phyloP scores from a whole-genome alignment of 2,329 filamentous ascomycete genomes.

The Botryotinia globosa region DNA sequence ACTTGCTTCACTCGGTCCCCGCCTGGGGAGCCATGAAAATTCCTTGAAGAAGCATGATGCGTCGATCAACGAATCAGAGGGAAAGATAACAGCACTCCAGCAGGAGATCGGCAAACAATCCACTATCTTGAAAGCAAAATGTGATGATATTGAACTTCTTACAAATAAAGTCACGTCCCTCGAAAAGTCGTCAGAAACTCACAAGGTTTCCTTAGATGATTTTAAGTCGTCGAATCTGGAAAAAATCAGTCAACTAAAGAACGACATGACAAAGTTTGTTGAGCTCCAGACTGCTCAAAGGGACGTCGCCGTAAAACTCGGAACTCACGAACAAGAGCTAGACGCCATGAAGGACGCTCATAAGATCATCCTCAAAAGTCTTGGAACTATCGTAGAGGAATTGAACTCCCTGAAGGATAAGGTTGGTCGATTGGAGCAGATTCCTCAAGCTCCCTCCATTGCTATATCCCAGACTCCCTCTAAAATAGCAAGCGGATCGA shows the following conservation, averaged over 20 bases:
- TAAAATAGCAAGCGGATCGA: neutral
- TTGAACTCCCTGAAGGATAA: neutral
- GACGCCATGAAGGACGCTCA: neutral
- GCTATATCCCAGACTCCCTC: neutral
- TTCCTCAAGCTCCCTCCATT: neutral
- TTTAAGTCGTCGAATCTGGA: neutral
- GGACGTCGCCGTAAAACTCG: neutral
- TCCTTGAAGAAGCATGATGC: neutral
- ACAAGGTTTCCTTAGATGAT: neutral
- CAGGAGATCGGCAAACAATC: neutral
- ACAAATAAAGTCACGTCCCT: neutral
- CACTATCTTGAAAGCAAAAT: neutral
- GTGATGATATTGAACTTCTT: neutral
- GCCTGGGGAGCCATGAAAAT: neutral
- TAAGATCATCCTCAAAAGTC: neutral
- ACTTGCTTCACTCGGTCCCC: neutral
- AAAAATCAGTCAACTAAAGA: neutral
- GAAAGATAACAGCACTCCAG: neutral
- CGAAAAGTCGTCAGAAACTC: neutral
- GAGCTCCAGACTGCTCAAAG: neutral
- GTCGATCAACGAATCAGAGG: neutral
- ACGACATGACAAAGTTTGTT: neutral
- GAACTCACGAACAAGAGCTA: neutral
- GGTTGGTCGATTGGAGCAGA: neutral
- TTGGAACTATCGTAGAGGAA: neutral